Conservation (phyloP, 2,329 filamentous ascomycete species). For the Neopestalotiopsis clavispora region DNA sequence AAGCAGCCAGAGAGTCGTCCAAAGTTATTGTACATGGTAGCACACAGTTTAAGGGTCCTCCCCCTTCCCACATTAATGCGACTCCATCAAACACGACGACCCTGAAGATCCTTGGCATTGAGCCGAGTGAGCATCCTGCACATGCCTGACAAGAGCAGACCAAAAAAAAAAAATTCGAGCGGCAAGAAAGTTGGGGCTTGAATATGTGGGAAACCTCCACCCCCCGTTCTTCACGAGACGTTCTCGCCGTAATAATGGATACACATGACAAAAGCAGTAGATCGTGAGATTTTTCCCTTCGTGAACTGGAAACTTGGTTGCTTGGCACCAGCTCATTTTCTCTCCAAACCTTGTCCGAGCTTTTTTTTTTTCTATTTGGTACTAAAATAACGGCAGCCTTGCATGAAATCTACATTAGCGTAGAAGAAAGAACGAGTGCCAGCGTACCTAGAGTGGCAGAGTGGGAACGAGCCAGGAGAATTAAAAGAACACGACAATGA, state of each 20-base stretch:
- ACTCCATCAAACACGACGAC: background rate
- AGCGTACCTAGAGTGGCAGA: background rate
- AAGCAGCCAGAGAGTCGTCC: background rate
- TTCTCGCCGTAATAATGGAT: no score
- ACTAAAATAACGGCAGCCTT: background rate
- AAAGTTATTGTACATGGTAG: background rate
- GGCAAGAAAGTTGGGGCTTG: background rate
- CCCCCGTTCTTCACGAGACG: no score
- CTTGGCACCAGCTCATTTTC: background rate
- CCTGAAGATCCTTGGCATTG: background rate
- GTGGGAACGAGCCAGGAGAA: background rate
- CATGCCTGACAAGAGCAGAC: background rate
- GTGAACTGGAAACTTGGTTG: no score
- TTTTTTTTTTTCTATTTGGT: background rate
- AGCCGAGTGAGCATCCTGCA: background rate
- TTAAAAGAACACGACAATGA: background rate
- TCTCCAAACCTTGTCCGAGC: background rate
- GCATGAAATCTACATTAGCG: background rate
- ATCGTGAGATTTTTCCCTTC: no score
- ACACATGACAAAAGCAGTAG: no score
- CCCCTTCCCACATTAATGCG: background rate
- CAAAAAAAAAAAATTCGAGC: background rate
- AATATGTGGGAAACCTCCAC: no score
- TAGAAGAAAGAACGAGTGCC: background rate
- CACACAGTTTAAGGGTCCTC: background rate